Evolutionary conservation across 441 rosid species (phyloP).

Genomic region (Eutrema salsugineum): DNA sequence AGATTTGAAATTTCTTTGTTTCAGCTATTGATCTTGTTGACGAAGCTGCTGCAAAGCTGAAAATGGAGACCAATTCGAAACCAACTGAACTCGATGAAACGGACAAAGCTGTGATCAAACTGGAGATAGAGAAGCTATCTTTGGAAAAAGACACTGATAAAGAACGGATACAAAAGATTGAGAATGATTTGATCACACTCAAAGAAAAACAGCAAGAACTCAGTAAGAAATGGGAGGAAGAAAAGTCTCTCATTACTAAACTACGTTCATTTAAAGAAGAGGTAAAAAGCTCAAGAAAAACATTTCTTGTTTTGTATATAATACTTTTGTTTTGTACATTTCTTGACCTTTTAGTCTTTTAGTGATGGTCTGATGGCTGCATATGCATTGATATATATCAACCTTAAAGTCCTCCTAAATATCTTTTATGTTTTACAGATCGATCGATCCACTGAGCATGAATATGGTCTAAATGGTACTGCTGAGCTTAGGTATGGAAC

Average conservation of each 20-base stretch:
- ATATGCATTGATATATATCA: too few relatives aligned
- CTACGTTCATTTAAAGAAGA: constrained; percentile 78
- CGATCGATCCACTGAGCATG: constrained; percentile 80
- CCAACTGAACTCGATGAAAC: constrained; percentile 84
- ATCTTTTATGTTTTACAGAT: constrained; percentile 9
- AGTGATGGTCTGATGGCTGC: background rate
- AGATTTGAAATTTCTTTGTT: constrained; percentile 6
- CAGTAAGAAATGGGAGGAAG: constrained; percentile 68
- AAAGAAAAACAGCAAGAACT: constrained; percentile 73
- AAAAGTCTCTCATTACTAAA: constrained; percentile 67
- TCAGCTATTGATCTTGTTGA: constrained; percentile 95
- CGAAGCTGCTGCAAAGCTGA: constrained; percentile 96
- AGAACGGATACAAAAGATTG: constrained; percentile 77
- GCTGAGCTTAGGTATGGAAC: constrained; percentile 92
- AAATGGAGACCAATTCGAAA: constrained; percentile 95
- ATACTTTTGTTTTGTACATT: too few relatives aligned
- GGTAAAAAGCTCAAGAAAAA: too few relatives aligned
- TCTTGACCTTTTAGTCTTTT: too few relatives aligned
- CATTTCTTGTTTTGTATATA: too few relatives aligned
- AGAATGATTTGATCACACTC: constrained; percentile 48
- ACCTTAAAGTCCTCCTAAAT: background rate
- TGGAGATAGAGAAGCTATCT: constrained; percentile 94
- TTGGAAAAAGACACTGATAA: constrained; percentile 80
- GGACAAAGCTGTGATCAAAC: constrained; percentile 74
- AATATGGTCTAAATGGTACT: constrained; percentile 72